These are phyloP conservation scores for Monosporozyma yasuniensis DNA, from an alignment of 805 yeast genomes.

Conservation along the genomic window DNA sequence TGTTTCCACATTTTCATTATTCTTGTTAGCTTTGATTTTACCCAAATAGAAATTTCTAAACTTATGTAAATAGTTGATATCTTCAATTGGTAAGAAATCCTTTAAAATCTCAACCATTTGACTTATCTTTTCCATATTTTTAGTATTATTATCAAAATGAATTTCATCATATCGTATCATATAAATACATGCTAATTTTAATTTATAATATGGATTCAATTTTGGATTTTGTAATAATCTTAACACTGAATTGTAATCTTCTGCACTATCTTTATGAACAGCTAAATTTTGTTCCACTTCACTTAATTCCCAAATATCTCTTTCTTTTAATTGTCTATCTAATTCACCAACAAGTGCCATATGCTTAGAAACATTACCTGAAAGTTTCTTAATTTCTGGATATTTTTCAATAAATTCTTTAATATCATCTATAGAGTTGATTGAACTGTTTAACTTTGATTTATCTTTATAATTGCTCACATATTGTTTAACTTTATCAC, in stretches of 20 bases:
- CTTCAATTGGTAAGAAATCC: constrained; percentile 31
- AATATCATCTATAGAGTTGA: constrained; percentile 79
- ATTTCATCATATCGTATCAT: constrained; percentile 60
- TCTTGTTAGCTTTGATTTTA: background rate
- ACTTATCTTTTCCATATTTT: constrained; percentile 42
- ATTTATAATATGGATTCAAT: constrained; percentile 46
- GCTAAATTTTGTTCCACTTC: constrained; percentile 85
- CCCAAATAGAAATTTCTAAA: constrained; percentile 31
- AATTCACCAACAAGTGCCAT: constrained; percentile 84
- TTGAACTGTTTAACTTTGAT: constrained; percentile 59
- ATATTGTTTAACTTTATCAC: constrained; percentile 76
- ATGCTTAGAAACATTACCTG: constrained; percentile 85
- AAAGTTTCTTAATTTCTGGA: constrained; percentile 85
- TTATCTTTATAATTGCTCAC: constrained; percentile 74
- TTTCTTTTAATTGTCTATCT: constrained; percentile 57
- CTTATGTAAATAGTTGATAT: constrained; percentile 37
- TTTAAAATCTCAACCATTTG: constrained; percentile 37
- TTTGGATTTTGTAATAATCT: constrained; percentile 41
- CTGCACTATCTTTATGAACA: constrained; percentile 49
- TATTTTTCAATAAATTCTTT: constrained; percentile 83
- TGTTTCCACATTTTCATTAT: background rate
- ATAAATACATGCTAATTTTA: constrained; percentile 66
- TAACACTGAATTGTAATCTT: constrained; percentile 49
- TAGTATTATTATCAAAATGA: constrained; percentile 33
- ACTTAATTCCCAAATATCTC: constrained; percentile 72